Evolutionary conservation across 768 basidiomycete species (phyloP), one percentile per base, ranked within the genome.

Genomic region (Strobilomyces confusus): DNA sequence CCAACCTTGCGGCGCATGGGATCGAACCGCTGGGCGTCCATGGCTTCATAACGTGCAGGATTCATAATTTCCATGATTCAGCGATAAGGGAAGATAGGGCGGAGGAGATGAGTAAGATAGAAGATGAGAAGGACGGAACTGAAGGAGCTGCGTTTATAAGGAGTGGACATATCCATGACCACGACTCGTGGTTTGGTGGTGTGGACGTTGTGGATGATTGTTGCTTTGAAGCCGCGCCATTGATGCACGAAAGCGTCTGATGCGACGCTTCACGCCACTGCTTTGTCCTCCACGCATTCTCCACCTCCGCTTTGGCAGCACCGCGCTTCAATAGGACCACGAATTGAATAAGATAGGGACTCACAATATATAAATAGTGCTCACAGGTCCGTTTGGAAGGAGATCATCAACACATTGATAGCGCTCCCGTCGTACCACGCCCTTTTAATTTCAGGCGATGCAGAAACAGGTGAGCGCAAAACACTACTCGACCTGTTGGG

Each of bases 21-120:
- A 58, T 69, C 68, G 29, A 68, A 69, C 57, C 68, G 58, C 23
- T 71, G 68, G 23, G 62, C 59, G 46, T 71, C 66, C 68, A 69
- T 69, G 60, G 62, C 50, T 40, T 58, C 47, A 49, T 52, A 55
- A 13, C 68, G 64, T 70, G 66, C 34, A 38, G 55, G 56, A 51
- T 58, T 49, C 58, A 65, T 68, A 22, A 60, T 63, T 58, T 58
- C 52, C 58, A 65, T 68, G 23, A 60, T 63, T 58, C 34, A 56
- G 7, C 47, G 68, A 68, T 68, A 63, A 65, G 55, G 49, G 65
- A 61, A 59, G 63, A 65, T 67, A 66, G 52, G 26, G 54, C 58
- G 63, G 65, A 61, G 11, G 47, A 38, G 52, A 65, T 51, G 48
- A 19, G 48, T 46, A 37, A 58, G 61, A 65, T 63, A 57, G 65